Evolutionary conservation across 1,139 yeast species (phyloP), one percentile per base, ranked within the genome.

Genomic region (Blastobotrys ciferrii): DNA sequence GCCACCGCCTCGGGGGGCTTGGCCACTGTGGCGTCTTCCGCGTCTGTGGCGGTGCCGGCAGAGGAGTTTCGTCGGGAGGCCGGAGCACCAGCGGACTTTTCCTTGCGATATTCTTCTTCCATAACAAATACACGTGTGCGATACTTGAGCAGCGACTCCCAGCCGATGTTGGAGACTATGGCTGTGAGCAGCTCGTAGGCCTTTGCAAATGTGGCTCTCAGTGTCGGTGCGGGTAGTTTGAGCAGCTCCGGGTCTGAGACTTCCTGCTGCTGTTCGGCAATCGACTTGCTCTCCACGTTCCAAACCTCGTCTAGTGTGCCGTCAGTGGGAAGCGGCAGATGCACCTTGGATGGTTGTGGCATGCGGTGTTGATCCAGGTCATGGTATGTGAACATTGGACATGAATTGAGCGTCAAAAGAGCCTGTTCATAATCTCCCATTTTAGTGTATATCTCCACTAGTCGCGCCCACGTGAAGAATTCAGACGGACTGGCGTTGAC

Each of bases 81-180:
- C 1, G 64, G 53, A 4, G 37, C 12, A 4, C 19, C 60, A 52
- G 61, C 69, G 58, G 61, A 55, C 53, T 58, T 60, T 18, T 65
- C 67, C 42, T 59, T 70, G 35, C 66, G 60, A 53, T 87, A 87
- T 63, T 92, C 98, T 53, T 86, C 92, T 65, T 91, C 97, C 98
- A 92, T 92, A 30, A 92, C 92, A 66, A 92, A 92, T 1, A 88
- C 89, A 50, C 81, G 78, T 2, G 96, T 87, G 58, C 98, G 79
- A 50, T 83, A 74, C 59, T 80, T 79, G 62, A 92, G 74, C 49
- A 92, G 72, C n/a, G 82, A 78, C 59, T 88, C 92, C 98, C 98
- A 92, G 2, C 98, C 98, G 19, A 87, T 76, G 48, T 77, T 76
- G 49, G 76, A 71, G 31, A 81, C 84, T 52, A 91, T 80, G 18